Conservation (phyloP, 495 filamentous ascomycete species). For the Podospora pseudoanserina region DNA sequence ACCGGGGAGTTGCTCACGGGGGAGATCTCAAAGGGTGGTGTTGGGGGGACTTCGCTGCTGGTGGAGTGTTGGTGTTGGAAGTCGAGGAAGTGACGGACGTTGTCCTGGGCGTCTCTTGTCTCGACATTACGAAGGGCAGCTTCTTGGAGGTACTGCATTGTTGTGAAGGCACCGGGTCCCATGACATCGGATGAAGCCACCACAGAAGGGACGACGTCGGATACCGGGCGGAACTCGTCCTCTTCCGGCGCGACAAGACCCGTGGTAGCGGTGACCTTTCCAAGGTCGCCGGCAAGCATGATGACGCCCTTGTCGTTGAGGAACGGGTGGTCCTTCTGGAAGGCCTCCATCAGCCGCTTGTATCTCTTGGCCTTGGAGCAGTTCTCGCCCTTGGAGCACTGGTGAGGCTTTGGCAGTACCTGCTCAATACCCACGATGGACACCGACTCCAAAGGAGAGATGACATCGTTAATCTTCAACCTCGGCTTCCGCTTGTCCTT, state of each 20-base stretch:
- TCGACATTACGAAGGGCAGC: conserved; percentile 64
- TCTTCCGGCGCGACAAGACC: conserved; percentile 38
- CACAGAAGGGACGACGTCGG: conserved; percentile 68
- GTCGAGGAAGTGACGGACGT: conserved; percentile 79
- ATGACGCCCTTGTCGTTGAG: conserved; percentile 56
- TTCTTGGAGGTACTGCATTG: conserved; percentile 65
- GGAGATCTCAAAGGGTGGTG: conserved; percentile 53
- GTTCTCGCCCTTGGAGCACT: conserved; percentile 84
- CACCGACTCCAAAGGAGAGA: conserved; percentile 74
- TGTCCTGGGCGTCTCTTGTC: conserved; percentile 80
- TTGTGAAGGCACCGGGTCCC: conserved; percentile 58
- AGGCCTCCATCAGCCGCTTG: conserved; percentile 61
- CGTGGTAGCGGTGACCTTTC: conserved; percentile 60
- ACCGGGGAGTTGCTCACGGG: conserved; percentile 18
- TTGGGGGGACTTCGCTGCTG: conserved; percentile 53
- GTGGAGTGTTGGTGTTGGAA: conserved; percentile 62
- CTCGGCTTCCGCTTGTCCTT: conserved; percentile 39
- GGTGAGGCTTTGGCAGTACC: conserved; percentile 75
- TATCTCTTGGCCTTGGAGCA: conserved; percentile 77
- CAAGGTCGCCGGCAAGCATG: conserved; percentile 64
- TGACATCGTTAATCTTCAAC: conserved; percentile 55
- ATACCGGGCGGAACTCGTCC: conserved; percentile 54
- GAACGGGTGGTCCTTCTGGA: conserved; percentile 68
- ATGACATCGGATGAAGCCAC: conserved; percentile 88
- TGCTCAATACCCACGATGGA: conserved; percentile 93